A percentile compares a stretch with the other conserved stretches of the same genome.
Conservation (phyloP, 495 filamentous ascomycete species). For the Platismatia glauca region DNA sequence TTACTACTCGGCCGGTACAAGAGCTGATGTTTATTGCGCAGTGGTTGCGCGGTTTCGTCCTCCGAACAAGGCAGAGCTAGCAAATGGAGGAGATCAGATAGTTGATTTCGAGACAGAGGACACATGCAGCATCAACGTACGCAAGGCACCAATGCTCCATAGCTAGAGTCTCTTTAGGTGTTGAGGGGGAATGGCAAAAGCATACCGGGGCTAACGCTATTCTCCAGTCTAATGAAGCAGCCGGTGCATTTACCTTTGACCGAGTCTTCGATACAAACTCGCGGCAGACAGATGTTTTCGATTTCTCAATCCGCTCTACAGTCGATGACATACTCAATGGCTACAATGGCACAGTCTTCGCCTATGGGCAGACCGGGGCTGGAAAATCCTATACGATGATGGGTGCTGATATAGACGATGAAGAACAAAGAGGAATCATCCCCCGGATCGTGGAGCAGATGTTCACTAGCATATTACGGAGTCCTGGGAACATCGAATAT, state of each 20-base stretch:
- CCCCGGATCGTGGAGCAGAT: conserved; percentile 97
- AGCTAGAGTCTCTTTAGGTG: background rate
- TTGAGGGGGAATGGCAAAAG: background rate
- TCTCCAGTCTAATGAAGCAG: conserved; percentile 67
- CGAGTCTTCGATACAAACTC: conserved; percentile 91
- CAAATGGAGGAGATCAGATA: conserved; percentile 82
- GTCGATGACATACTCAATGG: conserved; percentile 98
- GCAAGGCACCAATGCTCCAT: background rate
- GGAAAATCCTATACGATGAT: conserved; percentile 99
- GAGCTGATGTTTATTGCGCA: conserved; percentile 26
- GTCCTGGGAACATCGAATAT: conserved; percentile 91
- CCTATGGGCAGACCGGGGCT: conserved; percentile 96
- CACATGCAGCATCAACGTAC: conserved; percentile 75
- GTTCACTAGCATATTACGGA: conserved; percentile 85
- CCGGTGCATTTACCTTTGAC: conserved; percentile 90
- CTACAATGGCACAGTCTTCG: conserved; percentile 98
- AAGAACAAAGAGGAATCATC: conserved; percentile 82
- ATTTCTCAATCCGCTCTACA: conserved; percentile 90
- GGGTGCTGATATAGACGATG: conserved; percentile 92
- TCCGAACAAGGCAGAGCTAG: conserved; percentile 86
- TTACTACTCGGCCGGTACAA: background rate
- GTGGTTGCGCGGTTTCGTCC: conserved; percentile 97
- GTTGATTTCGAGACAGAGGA: conserved; percentile 82
- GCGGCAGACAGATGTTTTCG: conserved; percentile 82
- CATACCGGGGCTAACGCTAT: background rate